Evolutionary conservation across 257 asterid genomes (phyloP).

Genomic region (Solanum medicagineum): DNA sequence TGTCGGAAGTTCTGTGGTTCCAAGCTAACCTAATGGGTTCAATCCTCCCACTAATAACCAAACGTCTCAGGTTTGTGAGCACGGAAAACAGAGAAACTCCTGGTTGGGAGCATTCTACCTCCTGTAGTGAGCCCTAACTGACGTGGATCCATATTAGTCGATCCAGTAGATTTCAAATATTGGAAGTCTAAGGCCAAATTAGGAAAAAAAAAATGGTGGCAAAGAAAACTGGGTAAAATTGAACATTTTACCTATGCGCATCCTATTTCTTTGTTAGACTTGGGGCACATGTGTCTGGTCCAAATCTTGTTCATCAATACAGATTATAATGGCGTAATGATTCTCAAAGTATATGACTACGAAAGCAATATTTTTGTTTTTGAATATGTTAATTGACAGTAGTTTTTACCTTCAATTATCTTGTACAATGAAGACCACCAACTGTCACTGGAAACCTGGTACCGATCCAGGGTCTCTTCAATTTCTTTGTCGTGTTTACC

Average conservation of each 20-base stretch:
- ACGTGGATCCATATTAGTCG: neutral
- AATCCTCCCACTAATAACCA: neutral
- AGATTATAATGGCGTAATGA: neutral
- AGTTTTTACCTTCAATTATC: constrained; percentile 67
- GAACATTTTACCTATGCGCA: neutral
- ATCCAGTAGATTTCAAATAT: neutral
- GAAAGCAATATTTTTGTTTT: neutral
- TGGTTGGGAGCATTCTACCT: neutral
- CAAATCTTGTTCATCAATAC: neutral
- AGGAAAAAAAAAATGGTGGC: neutral
- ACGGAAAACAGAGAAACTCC: neutral
- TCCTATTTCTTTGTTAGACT: neutral
- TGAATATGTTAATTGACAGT: neutral
- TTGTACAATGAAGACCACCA: constrained; percentile 94
- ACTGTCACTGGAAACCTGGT: constrained; percentile 60
- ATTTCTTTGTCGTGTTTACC: constrained; percentile 76
- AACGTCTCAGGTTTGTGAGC: neutral
- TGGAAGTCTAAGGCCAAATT: neutral
- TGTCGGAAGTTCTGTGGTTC: neutral
- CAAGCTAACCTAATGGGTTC: neutral
- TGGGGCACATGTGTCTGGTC: neutral
- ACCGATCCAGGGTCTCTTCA: constrained; percentile 56
- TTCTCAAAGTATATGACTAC: constrained; percentile 7
- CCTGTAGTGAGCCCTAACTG: neutral
- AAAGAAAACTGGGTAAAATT: neutral